These are phyloP conservation scores for Fusarium goolgardi DNA, from an alignment of 2,329 filamentous ascomycete genomes.

Conservation along the genomic window DNA sequence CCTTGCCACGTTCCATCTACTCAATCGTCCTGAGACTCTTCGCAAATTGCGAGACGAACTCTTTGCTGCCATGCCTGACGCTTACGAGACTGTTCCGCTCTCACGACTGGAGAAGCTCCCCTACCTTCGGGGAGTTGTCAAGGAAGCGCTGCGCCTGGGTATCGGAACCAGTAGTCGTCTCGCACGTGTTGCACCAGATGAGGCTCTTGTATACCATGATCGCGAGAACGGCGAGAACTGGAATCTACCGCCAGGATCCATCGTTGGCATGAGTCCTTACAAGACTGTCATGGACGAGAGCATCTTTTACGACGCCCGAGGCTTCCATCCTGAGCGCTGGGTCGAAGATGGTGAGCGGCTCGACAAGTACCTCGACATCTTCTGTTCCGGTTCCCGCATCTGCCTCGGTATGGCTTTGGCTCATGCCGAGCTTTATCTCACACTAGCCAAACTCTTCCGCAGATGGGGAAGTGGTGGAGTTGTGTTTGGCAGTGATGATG, in stretches of 20 bases:
- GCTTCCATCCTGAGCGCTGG: conserved; percentile 54
- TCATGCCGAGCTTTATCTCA: conserved; percentile 54
- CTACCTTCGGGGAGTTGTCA: conserved; percentile 63
- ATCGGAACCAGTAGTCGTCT: conserved; percentile 61
- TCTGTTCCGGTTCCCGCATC: conserved; percentile 51
- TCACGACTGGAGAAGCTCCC: conserved; percentile 52
- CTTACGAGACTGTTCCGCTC: conserved; percentile 45
- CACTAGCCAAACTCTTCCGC: conserved; percentile 54
- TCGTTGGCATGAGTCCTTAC: conserved; percentile 55
- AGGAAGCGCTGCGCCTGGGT: conserved; percentile 62
- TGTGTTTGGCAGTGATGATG: conserved; percentile 47
- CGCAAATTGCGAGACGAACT: conserved; percentile 53
- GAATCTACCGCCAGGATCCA: conserved; percentile 50
- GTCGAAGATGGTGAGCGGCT: conserved; percentile 50
- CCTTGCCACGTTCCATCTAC: conserved; percentile 52
- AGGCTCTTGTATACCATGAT: conserved; percentile 49
- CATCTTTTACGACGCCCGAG: conserved; percentile 50
- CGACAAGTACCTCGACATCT: conserved; percentile 52
- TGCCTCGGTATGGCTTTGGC: conserved; percentile 56
- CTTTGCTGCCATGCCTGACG: conserved; percentile 50
- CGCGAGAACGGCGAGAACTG: conserved; percentile 44
- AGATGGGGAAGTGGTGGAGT: conserved; percentile 53
- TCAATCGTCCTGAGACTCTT: conserved; percentile 49
- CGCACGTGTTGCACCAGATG: conserved; percentile 59
- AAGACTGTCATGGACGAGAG: conserved; percentile 51